A percentile compares a stretch with the other conserved stretches of the same genome.
These are phyloP conservation scores for Ceratonia siliqua DNA, from an alignment of 306 rosid genomes.

Conservation along the genomic window DNA sequence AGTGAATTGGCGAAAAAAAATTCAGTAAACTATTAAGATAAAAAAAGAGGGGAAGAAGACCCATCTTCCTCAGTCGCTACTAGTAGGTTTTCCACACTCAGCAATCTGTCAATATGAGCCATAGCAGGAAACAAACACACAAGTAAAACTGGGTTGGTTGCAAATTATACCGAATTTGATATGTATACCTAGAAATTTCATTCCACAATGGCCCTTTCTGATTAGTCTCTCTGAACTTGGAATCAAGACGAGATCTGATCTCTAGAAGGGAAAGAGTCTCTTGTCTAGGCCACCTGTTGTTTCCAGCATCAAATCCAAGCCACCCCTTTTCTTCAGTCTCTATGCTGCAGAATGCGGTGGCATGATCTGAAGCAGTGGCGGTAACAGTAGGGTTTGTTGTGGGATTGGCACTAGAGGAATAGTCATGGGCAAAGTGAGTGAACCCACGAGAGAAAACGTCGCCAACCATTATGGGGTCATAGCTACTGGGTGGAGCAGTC, in stretches of 20 bases:
- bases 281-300: slow-evolving; percentile 78
- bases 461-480: slow-evolving; percentile 38
- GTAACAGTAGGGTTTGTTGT: slow-evolving; percentile 8
- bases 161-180: background rate
- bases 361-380: slow-evolving; percentile 21
- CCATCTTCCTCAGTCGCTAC: slow-evolving; percentile 5
- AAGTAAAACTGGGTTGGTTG: background rate
- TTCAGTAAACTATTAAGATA: background rate
- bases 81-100: slow-evolving; percentile 1
- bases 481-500: slow-evolving; percentile 26
- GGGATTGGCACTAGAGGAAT: slow-evolving; percentile 4
- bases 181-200: slow-evolving; percentile 74
- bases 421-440: slow-evolving; percentile 20
- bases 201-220: slow-evolving; percentile 87
- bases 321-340: slow-evolving; percentile 42
- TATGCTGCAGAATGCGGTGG: slow-evolving; percentile 9
- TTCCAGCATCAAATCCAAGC: slow-evolving; percentile 53
- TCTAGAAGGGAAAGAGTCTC: slow-evolving; percentile 82
- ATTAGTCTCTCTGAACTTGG: slow-evolving; percentile 75
- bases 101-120: background rate
- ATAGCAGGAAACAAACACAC: background rate
- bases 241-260: slow-evolving; percentile 87
- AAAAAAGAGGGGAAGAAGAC: background rate
- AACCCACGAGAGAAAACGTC: slow-evolving; percentile 40
- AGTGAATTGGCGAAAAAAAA: slow-evolving; percentile 3